phyloP scores from a whole-genome alignment of 2,329 filamentous ascomycete genomes.

The Verticillium nubilum region DNA sequence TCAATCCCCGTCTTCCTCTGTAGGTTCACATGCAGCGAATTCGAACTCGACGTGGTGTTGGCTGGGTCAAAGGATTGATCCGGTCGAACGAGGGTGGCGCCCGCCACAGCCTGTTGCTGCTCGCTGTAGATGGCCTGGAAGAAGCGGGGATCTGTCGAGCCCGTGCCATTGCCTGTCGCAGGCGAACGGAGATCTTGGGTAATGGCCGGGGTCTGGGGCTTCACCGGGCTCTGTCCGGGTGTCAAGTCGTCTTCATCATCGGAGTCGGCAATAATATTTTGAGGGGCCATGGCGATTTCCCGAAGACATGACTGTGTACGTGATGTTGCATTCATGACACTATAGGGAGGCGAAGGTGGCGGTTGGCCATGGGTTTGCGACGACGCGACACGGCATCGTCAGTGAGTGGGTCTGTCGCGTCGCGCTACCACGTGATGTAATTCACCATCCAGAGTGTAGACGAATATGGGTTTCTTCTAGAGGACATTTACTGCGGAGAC shows the following conservation, averaged over 20 bases:
- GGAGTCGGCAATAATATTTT: conserved; percentile 12
- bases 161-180: conserved; percentile 19
- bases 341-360: too few species aligned
- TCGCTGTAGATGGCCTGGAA: conserved; percentile 43
- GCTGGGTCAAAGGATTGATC: background rate
- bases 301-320: background rate
- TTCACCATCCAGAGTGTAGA: too few species aligned
- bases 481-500: too few species aligned
- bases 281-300: conserved; percentile 4
- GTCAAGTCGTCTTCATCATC: conserved; percentile 12
- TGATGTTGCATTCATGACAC: background rate
- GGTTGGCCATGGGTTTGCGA: too few species aligned
- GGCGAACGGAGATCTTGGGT: background rate
- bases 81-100: background rate
- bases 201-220: conserved; percentile 2
- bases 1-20: conserved; percentile 1
- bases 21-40: background rate
- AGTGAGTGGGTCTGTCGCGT: too few species aligned
- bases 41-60: background rate
- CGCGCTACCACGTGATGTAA: conserved; percentile 5
- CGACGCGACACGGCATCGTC: too few species aligned
- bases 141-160: conserved; percentile 42
- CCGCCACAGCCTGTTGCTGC: conserved; percentile 24
- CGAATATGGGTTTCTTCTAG: background rate
- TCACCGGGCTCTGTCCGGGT: conserved; percentile 2